phyloP scores from a whole-genome alignment of 2,329 filamentous ascomycete species.

The Fusarium sp. region DNA sequence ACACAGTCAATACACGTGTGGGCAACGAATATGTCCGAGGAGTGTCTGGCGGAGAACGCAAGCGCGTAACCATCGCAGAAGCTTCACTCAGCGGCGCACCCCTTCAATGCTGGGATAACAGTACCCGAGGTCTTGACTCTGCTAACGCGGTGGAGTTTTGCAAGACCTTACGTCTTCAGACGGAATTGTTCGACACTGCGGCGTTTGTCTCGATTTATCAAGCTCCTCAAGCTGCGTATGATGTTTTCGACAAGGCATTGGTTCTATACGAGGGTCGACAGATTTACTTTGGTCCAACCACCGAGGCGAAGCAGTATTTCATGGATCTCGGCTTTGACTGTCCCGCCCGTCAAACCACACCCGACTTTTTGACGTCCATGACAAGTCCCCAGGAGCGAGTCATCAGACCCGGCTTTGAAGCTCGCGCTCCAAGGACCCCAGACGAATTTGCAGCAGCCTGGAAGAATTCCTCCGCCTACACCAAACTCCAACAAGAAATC shows the following conservation, averaged over 20 bases:
- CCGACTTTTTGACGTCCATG: conserved; percentile 75
- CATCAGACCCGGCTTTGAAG: conserved; percentile 48
- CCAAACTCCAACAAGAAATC: conserved; percentile 61
- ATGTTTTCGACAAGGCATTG: conserved; percentile 75
- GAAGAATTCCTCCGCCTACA: conserved; percentile 38
- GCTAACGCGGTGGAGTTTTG: conserved; percentile 76
- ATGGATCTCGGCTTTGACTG: conserved; percentile 67
- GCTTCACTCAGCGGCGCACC: conserved; percentile 51
- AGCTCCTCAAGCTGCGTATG: conserved; percentile 57
- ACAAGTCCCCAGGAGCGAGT: conserved; percentile 54
- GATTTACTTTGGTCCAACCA: conserved; percentile 58
- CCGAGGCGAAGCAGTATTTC: conserved; percentile 45
- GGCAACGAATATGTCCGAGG: conserved; percentile 76
- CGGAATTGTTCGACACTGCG: conserved; percentile 68
- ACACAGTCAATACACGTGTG: conserved; percentile 76
- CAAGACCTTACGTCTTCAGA: conserved; percentile 69
- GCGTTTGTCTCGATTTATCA: conserved; percentile 75
- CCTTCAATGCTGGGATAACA: conserved; percentile 79
- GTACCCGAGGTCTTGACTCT: conserved; percentile 72
- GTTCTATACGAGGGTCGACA: conserved; percentile 76
- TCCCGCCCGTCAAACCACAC: conserved; percentile 68
- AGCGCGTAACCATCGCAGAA: conserved; percentile 54
- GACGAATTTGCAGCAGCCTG: conserved; percentile 53
- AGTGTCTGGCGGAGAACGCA: conserved; percentile 66
- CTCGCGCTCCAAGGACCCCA: conserved; percentile 49